Evolutionary conservation across 352 stramenopile genomes (phyloP), one percentile per base, ranked within the genome.

Genomic region (Pythium coloratum): DNA sequence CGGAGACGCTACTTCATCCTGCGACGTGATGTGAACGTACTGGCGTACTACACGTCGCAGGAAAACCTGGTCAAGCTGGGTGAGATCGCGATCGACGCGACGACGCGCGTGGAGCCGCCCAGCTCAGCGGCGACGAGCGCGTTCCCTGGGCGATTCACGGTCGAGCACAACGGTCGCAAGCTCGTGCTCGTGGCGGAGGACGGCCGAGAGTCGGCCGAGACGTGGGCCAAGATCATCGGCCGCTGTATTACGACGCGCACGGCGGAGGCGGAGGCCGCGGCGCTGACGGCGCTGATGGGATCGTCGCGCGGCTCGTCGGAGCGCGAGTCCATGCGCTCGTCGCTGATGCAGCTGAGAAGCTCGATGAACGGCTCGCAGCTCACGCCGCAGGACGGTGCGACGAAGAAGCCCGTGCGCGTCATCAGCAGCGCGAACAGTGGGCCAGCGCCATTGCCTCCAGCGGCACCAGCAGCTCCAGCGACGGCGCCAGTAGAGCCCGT

Each of bases 1-100:
- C 75, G 81, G 49, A 80, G 81, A 1, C 76, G 88, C 20, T 96
- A 91, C 62, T 96, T 96, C 55, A 92, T 96, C 58, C 54, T 96
- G 59, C 84, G 88, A 13, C 71, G 84, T 14, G 88, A 96, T 46
- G 59, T 88, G 3, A 84, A 84, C 6, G 73, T 94, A 49, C 64
- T 96, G 3, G 81, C 80, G 65, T 96, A 96, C 73, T 96, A 94
- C 73, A 83, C 82, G 50, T 93, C 86, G 6, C 69, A 78, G 6
- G 72, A 91, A 14, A 82, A 91, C 62, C 75, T 96, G 28, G 86
- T 80, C 38, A 94, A 94, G 59, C 75, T 96, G 3, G 88, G 88
- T 16, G 88, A 96, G 65, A 88, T 96, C 50, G 46, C 70, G 0
- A 72, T 96, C 26, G 88, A 96, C 44, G 77, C 74, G n/a, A 75